A percentile compares a stretch with the other conserved stretches of the same genome.
phyloP scores from a whole-genome alignment of 257 asterid species.

The Gentiana straminea region DNA sequence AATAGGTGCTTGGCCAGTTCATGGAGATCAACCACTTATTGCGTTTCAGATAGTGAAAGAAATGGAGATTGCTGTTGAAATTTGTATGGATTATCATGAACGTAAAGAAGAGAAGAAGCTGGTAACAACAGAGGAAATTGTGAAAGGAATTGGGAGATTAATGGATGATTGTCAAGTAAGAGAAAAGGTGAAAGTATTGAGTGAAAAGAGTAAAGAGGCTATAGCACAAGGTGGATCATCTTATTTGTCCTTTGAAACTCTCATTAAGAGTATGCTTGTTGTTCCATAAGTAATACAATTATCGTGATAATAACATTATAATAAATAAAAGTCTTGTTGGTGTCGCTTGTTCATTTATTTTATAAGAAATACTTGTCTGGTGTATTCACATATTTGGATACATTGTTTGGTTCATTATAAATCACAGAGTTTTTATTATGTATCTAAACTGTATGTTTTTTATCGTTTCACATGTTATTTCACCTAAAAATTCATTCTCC shows the following conservation, averaged over 20 bases:
- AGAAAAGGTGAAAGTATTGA: slow-evolving; percentile 11
- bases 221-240: slow-evolving; percentile 18
- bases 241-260: not conserved
- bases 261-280: not conserved
- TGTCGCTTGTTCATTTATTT: too few species aligned
- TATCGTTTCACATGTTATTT: too few species aligned
- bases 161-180: slow-evolving; percentile 11
- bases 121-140: slow-evolving; percentile 8
- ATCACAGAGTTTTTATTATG: too few species aligned
- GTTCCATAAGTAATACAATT: too few species aligned
- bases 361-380: too few species aligned
- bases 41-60: slow-evolving; percentile 19
- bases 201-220: slow-evolving; percentile 10
- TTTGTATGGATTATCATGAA: slow-evolving; percentile 12
- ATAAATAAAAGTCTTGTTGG: too few species aligned
- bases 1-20: slow-evolving; percentile 15
- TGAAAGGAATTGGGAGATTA: slow-evolving; percentile 8
- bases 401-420: too few species aligned
- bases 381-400: too few species aligned
- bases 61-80: slow-evolving; percentile 12
- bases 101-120: not conserved
- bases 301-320: too few species aligned
- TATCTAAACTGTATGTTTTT: too few species aligned
- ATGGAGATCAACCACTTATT: slow-evolving; percentile 17
- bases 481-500: too few species aligned